Evolutionary conservation across 371 early-diverging fungal species (phyloP).

Genomic region (Actinomucor elegans): DNA sequence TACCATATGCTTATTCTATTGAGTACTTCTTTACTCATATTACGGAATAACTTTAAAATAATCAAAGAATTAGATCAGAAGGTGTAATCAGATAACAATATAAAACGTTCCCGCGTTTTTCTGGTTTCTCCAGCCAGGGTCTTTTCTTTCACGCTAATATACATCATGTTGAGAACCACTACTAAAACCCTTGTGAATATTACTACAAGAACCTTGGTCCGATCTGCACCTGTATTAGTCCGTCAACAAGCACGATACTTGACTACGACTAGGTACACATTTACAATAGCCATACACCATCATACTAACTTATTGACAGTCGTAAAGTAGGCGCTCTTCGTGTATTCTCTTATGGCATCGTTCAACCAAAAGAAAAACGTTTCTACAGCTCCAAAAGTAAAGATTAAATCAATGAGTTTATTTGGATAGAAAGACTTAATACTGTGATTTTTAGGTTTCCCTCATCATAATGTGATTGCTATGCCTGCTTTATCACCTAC

Average conservation of each 20-base stretch:
- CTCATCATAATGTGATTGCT: constrained; percentile 85
- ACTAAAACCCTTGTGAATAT: not conserved
- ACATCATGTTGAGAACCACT: constrained; percentile 8
- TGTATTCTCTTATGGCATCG: constrained; percentile 2
- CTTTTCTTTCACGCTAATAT: not conserved
- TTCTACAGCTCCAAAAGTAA: constrained; percentile 13
- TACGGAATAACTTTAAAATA: too few species aligned
- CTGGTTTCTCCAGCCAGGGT: constrained; percentile 16
- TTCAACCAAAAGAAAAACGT: constrained; percentile 3
- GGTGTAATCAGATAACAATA: too few species aligned
- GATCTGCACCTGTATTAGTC: constrained; percentile 5
- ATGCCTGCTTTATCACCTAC: constrained; percentile 99
- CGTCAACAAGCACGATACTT: constrained; percentile 6
- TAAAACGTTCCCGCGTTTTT: constrained; percentile 5
- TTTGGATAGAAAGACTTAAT: not conserved
- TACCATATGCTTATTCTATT: too few species aligned
- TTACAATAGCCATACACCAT: not conserved
- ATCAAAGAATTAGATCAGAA: too few species aligned
- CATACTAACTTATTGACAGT: too few species aligned
- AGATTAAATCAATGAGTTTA: not conserved
- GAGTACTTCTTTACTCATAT: too few species aligned
- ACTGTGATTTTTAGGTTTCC: constrained; percentile 59
- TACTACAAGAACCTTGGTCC: not conserved
- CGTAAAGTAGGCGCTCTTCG: constrained; percentile 12
- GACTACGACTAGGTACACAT: constrained; percentile 2